Conservation (phyloP, 768 basidiomycete species). For the Daedaleopsis sinensis region DNA sequence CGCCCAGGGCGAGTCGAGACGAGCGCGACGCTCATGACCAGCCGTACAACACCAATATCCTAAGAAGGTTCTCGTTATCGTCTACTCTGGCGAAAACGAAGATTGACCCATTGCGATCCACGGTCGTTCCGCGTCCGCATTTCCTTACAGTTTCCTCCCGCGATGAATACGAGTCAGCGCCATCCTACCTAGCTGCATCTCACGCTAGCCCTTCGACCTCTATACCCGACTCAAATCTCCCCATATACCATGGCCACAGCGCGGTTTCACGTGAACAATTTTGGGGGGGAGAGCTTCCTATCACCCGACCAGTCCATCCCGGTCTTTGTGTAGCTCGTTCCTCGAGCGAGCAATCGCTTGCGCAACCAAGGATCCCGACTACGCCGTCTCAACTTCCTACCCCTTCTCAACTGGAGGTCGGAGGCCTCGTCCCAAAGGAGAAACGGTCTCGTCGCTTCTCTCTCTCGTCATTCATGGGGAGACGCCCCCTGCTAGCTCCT, state of each 20-base stretch:
- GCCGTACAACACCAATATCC: background rate
- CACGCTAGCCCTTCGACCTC: background rate
- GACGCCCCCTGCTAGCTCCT: conserved; percentile 17
- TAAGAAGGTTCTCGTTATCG: conserved; percentile 24
- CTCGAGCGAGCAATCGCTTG: background rate
- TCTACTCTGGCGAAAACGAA: conserved; percentile 23
- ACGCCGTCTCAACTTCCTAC: conserved; percentile 7
- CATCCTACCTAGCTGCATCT: background rate
- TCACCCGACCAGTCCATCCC: background rate
- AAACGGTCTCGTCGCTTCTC: conserved; percentile 30
- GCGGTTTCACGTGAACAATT: background rate
- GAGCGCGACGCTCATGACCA: background rate
- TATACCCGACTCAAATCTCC: background rate
- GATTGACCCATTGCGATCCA: conserved; percentile 21
- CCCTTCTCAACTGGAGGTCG: background rate
- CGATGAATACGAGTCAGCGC: background rate
- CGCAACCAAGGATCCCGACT: conserved; percentile 4
- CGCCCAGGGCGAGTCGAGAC: conserved; percentile 4
- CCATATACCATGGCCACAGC: background rate
- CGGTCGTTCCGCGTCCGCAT: conserved; percentile 28
- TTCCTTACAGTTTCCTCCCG: conserved; percentile 16
- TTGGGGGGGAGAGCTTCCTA: conserved; percentile 18
- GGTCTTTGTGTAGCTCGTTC: background rate
- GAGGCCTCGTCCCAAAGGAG: background rate
- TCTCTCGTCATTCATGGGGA: conserved; percentile 27